phyloP scores from a whole-genome alignment of 805 yeast genomes.

The Kockiozyma suomiensis region DNA sequence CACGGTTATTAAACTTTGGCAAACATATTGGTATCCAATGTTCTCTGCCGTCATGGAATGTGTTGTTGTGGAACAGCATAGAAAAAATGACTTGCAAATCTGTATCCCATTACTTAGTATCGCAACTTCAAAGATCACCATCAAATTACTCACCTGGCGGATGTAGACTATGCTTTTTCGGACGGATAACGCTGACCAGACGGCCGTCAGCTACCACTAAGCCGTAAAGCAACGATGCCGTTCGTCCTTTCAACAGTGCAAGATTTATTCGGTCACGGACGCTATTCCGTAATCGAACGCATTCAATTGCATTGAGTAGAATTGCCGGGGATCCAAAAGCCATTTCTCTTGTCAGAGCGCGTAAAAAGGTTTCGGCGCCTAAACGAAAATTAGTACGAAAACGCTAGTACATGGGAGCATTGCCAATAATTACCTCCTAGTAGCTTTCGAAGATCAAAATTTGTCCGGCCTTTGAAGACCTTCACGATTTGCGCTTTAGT shows the following conservation, averaged over 20 bases:
- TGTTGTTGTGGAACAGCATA: constrained; percentile 63
- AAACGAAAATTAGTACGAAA: neutral
- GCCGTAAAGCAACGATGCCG: constrained; percentile 71
- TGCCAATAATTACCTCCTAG: constrained; percentile 50
- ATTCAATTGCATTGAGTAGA: constrained; percentile 65
- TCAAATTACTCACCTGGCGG: constrained; percentile 50
- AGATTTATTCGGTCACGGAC: constrained; percentile 60
- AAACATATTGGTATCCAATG: constrained; percentile 93
- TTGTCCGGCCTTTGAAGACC: constrained; percentile 69
- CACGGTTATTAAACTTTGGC: constrained; percentile 85
- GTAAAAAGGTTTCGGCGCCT: constrained; percentile 72
- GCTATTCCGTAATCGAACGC: constrained; percentile 60
- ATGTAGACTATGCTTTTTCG: constrained; percentile 73
- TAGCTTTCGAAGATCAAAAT: constrained; percentile 77
- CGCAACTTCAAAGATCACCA: neutral
- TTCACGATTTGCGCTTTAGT: constrained; percentile 76
- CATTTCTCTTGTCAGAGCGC: constrained; percentile 60
- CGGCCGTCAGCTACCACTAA: constrained; percentile 67
- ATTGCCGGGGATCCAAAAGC: constrained; percentile 59
- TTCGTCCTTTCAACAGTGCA: constrained; percentile 52
- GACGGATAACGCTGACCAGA: constrained; percentile 71
- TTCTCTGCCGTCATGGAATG: constrained; percentile 59
- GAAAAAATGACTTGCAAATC: constrained; percentile 77
- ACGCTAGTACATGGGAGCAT: neutral
- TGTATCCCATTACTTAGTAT: neutral